Evolutionary conservation across 352 stramenopile species (phyloP).

Genomic region (Hyaloperonospora arabidopsidis): DNA sequence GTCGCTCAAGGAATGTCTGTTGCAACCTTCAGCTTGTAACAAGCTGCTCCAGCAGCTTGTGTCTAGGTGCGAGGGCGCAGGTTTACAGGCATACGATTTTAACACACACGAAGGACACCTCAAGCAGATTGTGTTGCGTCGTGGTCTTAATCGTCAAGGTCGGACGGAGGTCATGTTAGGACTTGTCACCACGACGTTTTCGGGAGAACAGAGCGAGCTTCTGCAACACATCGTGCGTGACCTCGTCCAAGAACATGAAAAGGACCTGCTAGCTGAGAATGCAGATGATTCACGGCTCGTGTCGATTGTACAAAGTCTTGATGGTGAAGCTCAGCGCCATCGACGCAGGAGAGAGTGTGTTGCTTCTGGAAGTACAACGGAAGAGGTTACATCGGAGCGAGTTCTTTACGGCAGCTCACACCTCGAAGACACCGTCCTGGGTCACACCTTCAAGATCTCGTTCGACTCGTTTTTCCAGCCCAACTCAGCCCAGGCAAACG

Average conservation of each 20-base stretch:
- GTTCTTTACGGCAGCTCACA: conserved; percentile 42
- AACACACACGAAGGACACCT: conserved; percentile 48
- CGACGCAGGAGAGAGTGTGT: conserved; percentile 3
- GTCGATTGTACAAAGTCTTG: conserved; percentile 56
- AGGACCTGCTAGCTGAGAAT: background rate
- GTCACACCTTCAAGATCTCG: conserved; percentile 53
- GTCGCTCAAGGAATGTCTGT: conserved; percentile 48
- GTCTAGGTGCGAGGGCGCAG: conserved; percentile 20
- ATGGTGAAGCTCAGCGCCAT: conserved; percentile 53
- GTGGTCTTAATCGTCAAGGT: conserved; percentile 23
- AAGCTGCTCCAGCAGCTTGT: conserved; percentile 34
- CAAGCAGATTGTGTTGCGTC: conserved; percentile 61
- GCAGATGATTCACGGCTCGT: conserved; percentile 25
- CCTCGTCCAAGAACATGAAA: conserved; percentile 22
- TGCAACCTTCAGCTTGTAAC: conserved; percentile 45
- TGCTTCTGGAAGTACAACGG: background rate
- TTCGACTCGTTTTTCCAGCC: conserved; percentile 79
- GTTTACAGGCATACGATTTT: conserved; percentile 52
- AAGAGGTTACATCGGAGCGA: conserved; percentile 1
- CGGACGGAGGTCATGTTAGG: conserved; percentile 52
- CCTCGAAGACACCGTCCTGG: conserved; percentile 54
- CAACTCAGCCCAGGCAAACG: conserved; percentile 49
- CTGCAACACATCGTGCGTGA: conserved; percentile 30
- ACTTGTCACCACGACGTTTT: conserved; percentile 48
- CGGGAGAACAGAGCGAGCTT: conserved; percentile 25